Evolutionary conservation across 352 stramenopile species (phyloP), one percentile per base, ranked within the genome.

Genomic region (Aphanomyces astaci): DNA sequence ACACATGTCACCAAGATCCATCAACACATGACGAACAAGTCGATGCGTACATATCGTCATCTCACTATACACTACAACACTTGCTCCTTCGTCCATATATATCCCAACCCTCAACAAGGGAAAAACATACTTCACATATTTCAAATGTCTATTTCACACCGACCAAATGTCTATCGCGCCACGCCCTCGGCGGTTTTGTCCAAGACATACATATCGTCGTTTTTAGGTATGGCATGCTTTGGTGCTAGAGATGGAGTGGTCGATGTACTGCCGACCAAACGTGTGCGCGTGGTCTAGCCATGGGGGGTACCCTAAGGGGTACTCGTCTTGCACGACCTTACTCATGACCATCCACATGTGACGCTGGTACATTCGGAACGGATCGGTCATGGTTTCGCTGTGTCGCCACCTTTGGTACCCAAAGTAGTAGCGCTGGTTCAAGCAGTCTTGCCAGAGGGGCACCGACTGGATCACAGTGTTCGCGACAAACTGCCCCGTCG

Each of bases 351-450:
- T 36, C 60, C 60, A 67, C 60, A 67, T 67, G 7, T 22, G 30
- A 17, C 60, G 60, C 33, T 67, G 60, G 22, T 22, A 30, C 7
- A 19, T n/a, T 3, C 46, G 60, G 10, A 28, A 57, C 33, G 60
- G 60, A 13, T 67, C 60, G 13, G 24, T 28, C 39, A 67, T 67
- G 36, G 55, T 67, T 33, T 36, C 36, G 22, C 19, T 24, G 28
- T 54, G 30, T 17, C 30, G 60, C 60, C 60, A 67, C 15, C 48
- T 33, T 39, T 67, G 60, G 45, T 67, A 67, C 30, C 60, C 60
- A 45, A 45, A 67, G 32, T 45, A 67, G 45, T 67, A 67, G 30
- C 52, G 55, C 45, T 67, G 60, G 7, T 11, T 54, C 24, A 67
- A 32, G 48, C 60, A 67, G 24, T 59, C 31, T 15, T 22, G 32